Evolutionary conservation across 164 flowering plant species (phyloP), one percentile per base, ranked within the genome.

Genomic region (Vitis riparia): DNA sequence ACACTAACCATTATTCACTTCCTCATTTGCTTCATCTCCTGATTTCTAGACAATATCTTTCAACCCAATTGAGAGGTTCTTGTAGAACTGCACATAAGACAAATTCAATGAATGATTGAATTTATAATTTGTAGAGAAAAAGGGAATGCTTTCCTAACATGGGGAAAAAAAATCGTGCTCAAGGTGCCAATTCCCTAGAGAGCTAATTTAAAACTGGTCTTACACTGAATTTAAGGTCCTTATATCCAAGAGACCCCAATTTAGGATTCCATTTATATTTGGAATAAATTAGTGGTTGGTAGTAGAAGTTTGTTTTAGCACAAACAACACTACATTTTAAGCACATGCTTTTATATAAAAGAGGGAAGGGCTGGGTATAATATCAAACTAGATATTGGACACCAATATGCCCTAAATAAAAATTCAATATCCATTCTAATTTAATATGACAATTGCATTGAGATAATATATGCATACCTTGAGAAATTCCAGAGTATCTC

Each of bases 401-500:
- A 32, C 44, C 44, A 32, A 32, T 2, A 32, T 32, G 7, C 44
- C 44, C 0, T 32, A 5, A 5, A 32, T 16, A 57, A 15, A 57
- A 16, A 57, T 57, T 17, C 63, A 29, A 32, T 49, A 62, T 23
- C 49, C 12, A 23, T 47, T 13, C 15, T 9, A 17, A 53, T 23
- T n/a, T 17, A n/a, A 57, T 60, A 51, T 23, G 11, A 65, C 2
- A 19, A 73, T 23, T 3, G 37, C 37, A 63, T 9, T 29, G 10
- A 58, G 14, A 47, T 57, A 48, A 23, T 16, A 59, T 66, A 61
- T 32, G 12, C 67, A 67, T 84, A 92, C 99, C 93, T 91, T 88
- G 87, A 92, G 97, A 80, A 93, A 96, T 81, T 96, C 99, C 55
- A 96, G 81, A 27, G 99, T 96, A 75, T 96, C 98, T 51, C 99